Conservation (phyloP, 768 basidiomycete genomes). For the Lactarius psammicola region DNA sequence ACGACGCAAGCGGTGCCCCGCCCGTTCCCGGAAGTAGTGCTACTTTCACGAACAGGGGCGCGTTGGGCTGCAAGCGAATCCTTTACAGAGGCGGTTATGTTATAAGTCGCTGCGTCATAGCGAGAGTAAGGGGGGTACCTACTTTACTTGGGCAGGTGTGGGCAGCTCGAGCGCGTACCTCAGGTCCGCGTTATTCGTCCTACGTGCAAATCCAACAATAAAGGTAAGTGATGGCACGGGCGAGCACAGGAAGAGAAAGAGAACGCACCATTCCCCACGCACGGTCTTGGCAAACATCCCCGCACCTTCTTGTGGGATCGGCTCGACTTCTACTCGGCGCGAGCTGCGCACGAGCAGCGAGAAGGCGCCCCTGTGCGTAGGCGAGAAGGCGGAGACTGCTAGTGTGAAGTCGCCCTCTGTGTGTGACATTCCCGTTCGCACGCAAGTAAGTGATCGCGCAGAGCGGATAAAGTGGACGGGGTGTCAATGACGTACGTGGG, state of each 20-base stretch:
- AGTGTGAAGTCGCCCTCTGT: constrained; percentile 75
- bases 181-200: constrained; percentile 67
- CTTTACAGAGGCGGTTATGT: constrained; percentile 44
- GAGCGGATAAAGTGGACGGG: no score
- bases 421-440: constrained; percentile 36
- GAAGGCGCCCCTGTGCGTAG: constrained; percentile 64
- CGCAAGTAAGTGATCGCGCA: constrained; percentile 4
- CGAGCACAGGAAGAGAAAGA: background rate
- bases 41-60: constrained; percentile 54
- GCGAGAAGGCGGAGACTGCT: constrained; percentile 83
- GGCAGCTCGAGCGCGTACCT: constrained; percentile 59
- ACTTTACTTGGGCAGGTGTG: constrained; percentile 57
- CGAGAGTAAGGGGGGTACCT: constrained; percentile 29
- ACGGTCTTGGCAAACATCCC: constrained; percentile 79
- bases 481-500: constrained; percentile 43
- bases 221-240: constrained; percentile 56
- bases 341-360: constrained; percentile 63
- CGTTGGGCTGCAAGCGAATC: constrained; percentile 61
- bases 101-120: background rate
- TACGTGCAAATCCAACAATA: constrained; percentile 60
- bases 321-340: constrained; percentile 54
- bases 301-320: constrained; percentile 83
- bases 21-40: constrained; percentile 49
- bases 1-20: constrained; percentile 54
- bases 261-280: constrained; percentile 69